These are phyloP conservation scores for Penicillium sp. DNA, from an alignment of 2,329 filamentous ascomycete species.

Conservation along the genomic window DNA sequence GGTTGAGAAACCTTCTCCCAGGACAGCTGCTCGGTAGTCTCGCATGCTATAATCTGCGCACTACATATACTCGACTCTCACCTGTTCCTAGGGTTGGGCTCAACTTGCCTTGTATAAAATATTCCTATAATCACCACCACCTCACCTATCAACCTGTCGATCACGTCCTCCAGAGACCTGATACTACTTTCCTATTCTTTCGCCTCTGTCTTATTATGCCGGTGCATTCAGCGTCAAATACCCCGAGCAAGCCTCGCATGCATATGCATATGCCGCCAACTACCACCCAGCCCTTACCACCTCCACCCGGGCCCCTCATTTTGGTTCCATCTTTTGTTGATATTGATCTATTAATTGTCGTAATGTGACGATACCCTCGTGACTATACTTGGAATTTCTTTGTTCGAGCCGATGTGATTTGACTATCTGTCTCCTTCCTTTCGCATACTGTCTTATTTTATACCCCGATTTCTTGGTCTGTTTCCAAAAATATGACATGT, in stretches of 20 bases:
- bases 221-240: slow-evolving; percentile 6
- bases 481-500: not conserved
- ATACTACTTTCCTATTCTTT: not conserved
- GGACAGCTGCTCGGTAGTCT: slow-evolving; percentile 13
- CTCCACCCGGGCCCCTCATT: not conserved
- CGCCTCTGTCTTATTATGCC: not conserved
- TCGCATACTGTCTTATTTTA: slow-evolving; percentile 3
- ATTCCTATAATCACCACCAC: not conserved
- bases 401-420: not conserved
- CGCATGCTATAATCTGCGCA: slow-evolving; percentile 15
- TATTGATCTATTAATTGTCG: slow-evolving; percentile 4
- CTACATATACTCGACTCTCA: not conserved
- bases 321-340: not conserved
- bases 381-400: not conserved
- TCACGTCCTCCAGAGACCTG: not conserved
- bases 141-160: not conserved
- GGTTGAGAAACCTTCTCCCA: not conserved
- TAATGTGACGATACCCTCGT: slow-evolving; percentile 8
- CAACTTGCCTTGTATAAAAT: not conserved
- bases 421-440: not conserved
- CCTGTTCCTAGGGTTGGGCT: not conserved
- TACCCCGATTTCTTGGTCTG: not conserved
- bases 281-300: not conserved
- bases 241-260: slow-evolving; percentile 7
- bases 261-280: slow-evolving; percentile 8